These are phyloP conservation scores for Dendryphion nanum DNA, from an alignment of 2,329 filamentous ascomycete genomes.

Conservation along the genomic window DNA sequence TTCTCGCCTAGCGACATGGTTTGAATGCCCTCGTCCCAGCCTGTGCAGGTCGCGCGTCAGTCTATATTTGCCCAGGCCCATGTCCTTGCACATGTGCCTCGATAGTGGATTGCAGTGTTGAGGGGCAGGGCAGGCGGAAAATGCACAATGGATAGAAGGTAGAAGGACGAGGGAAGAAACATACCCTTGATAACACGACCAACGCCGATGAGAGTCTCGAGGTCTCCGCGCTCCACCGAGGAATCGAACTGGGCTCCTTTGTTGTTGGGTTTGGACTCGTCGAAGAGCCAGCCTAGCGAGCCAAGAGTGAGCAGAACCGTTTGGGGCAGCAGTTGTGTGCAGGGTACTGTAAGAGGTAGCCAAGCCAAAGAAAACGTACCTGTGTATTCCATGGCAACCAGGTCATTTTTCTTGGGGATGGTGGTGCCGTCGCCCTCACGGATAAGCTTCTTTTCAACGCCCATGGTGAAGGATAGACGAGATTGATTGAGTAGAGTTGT, in stretches of 20 bases:
- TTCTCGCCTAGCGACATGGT: constrained; percentile 88
- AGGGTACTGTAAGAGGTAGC: too few relatives aligned
- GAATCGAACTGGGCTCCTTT: constrained; percentile 84
- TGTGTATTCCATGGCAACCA: constrained; percentile 85
- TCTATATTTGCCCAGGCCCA: too few relatives aligned
- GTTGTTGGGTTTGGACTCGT: constrained; percentile 58
- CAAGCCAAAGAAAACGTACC: constrained; percentile 46
- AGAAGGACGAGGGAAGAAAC: too few relatives aligned
- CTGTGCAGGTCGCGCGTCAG: constrained; percentile 34
- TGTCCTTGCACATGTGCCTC: too few relatives aligned
- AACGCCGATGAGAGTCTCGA: constrained; percentile 75
- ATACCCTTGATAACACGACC: constrained; percentile 84
- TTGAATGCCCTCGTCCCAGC: constrained; percentile 66
- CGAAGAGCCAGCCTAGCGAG: constrained; percentile 67
- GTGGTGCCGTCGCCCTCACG: constrained; percentile 60
- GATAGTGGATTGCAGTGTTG: too few relatives aligned
- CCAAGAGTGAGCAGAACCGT: neutral
- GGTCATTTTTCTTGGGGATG: constrained; percentile 65
- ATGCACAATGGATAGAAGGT: too few relatives aligned
- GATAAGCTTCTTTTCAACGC: constrained; percentile 67
- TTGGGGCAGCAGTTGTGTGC: too few relatives aligned
- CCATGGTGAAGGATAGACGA: constrained; percentile 36
- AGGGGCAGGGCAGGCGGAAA: too few relatives aligned
- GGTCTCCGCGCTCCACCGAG: constrained; percentile 74
- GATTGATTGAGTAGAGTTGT: neutral